Evolutionary conservation across 2,329 filamentous ascomycete genomes (phyloP), one percentile per base, ranked within the genome.

Genomic region (Cercospora berteroae): DNA sequence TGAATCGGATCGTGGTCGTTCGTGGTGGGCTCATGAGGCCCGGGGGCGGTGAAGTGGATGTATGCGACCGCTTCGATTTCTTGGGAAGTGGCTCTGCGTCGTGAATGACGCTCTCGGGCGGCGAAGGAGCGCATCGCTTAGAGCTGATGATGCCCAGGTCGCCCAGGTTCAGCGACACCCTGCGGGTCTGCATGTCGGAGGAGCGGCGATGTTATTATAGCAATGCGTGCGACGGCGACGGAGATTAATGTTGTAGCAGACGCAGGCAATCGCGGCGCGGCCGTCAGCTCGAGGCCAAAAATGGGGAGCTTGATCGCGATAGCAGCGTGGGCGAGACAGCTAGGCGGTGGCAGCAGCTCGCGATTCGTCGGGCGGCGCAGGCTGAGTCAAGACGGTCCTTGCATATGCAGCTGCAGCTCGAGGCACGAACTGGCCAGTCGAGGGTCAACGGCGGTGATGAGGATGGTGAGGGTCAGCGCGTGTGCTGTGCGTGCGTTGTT

Each of bases 161-260:
- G 68, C 93, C 91, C 77, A 98, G 85, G 70, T 94, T 97, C 73
- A 99, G 84, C 77, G 93, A 97, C 85, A 98, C 98, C 81, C 94
- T 90, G 82, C 94, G 91, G 74, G 94, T 98, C 81, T 97, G 91
- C 93, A 97, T 97, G 74, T 82, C 75, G 71, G 33, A 27, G 36
- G 52, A 20, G 25, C 52, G 59, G 31, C 36, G 58, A 39, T 16
- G 42, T 42, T 48, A 33, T 25, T 60, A 42, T 58, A 58, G 56
- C 42, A 60, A 66, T 58, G 52, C 50, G 66, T 23, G 56, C 58
- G 60, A 27, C 33, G 52, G 25, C 25, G 27, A 50, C 42, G 60
- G 57, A 50, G 25, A 55, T 50, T 50, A 44, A 29, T 42, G 61
- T 44, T 44, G 50, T 42, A 48, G 39, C 55, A 58, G 29, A 18